phyloP scores from a whole-genome alignment of 352 stramenopile species.

The Globisporangium parvum region DNA sequence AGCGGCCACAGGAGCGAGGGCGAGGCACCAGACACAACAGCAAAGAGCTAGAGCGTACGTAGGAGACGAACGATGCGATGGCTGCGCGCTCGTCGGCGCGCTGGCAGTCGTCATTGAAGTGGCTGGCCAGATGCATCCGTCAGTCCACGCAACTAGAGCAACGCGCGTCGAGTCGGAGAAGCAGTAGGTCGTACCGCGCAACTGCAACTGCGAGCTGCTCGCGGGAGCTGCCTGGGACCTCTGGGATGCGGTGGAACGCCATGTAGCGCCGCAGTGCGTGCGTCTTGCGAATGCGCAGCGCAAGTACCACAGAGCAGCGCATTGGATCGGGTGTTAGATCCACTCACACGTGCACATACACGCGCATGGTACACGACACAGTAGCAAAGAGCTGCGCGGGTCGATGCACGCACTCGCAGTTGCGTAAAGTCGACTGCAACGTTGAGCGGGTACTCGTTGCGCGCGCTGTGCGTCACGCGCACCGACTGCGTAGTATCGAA shows the following conservation, averaged over 20 bases:
- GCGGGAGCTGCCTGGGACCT: constrained; percentile 35
- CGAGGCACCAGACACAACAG: neutral
- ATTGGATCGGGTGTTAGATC: too few species aligned
- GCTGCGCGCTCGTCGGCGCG: constrained; percentile 50
- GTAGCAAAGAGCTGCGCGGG: neutral
- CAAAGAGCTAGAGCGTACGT: constrained; percentile 26
- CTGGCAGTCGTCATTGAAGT: constrained; percentile 66
- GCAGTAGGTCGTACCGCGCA: constrained; percentile 31
- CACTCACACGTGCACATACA: neutral
- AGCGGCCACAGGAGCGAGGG: neutral
- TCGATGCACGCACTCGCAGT: constrained; percentile 32
- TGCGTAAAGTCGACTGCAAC: constrained; percentile 67
- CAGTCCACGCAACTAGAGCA: neutral
- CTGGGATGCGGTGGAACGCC: constrained; percentile 50
- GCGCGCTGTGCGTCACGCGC: constrained; percentile 11
- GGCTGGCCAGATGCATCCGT: constrained; percentile 20
- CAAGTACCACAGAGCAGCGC: neutral
- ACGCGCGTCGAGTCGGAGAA: neutral
- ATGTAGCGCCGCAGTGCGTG: constrained; percentile 52
- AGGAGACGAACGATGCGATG: constrained; percentile 63
- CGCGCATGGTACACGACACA: neutral
- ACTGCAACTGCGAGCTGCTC: constrained; percentile 58
- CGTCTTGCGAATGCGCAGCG: constrained; percentile 21
- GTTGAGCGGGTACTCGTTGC: constrained; percentile 49
- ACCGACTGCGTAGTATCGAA: neutral